A percentile compares a stretch with the other conserved stretches of the same genome.
phyloP scores from a whole-genome alignment of 2,329 filamentous ascomycete genomes.

The Alternaria triticina region DNA sequence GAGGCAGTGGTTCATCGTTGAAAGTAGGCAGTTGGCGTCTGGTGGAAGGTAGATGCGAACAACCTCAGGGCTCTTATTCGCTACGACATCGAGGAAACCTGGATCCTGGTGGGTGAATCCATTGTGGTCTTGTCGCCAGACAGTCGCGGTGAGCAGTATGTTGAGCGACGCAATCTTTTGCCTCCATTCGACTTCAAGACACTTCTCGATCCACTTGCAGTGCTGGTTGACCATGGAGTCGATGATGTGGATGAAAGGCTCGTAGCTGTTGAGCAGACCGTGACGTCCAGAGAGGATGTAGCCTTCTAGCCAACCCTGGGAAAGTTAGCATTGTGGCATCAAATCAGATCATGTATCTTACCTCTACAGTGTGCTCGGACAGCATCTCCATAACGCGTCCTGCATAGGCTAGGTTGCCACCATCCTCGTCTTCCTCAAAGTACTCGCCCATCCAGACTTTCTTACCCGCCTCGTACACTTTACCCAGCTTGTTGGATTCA shows the following conservation, averaged over 20 bases:
- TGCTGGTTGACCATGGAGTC: conserved; percentile 88
- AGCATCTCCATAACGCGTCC: conserved; percentile 85
- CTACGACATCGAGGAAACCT: conserved; percentile 76
- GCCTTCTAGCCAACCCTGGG: conserved; percentile 71
- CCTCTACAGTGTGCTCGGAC: conserved; percentile 80
- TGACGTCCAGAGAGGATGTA: conserved; percentile 78
- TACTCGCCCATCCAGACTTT: conserved; percentile 83
- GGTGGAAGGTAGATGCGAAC: conserved; percentile 82
- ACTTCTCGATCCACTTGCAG: conserved; percentile 86
- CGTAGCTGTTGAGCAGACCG: conserved; percentile 79
- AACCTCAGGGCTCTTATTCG: conserved; percentile 80
- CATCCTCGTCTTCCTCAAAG: conserved; percentile 76
- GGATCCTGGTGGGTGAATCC: conserved; percentile 84
- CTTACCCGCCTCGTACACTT: conserved; percentile 75
- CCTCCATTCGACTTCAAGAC: conserved; percentile 79
- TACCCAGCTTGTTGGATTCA: conserved; percentile 77
- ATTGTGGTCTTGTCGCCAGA: conserved; percentile 85
- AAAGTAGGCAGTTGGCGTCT: conserved; percentile 79
- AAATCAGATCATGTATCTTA: conserved; percentile 5
- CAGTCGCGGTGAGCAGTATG: conserved; percentile 77
- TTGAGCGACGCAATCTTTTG: conserved; percentile 76
- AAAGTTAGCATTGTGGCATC: conserved; percentile 8
- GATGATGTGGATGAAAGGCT: conserved; percentile 83
- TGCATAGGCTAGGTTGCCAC: conserved; percentile 71
- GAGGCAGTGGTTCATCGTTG: conserved; percentile 77